These are phyloP conservation scores for Clarireedia monteithiana DNA, from an alignment of 2,329 filamentous ascomycete species.

Conservation along the genomic window DNA sequence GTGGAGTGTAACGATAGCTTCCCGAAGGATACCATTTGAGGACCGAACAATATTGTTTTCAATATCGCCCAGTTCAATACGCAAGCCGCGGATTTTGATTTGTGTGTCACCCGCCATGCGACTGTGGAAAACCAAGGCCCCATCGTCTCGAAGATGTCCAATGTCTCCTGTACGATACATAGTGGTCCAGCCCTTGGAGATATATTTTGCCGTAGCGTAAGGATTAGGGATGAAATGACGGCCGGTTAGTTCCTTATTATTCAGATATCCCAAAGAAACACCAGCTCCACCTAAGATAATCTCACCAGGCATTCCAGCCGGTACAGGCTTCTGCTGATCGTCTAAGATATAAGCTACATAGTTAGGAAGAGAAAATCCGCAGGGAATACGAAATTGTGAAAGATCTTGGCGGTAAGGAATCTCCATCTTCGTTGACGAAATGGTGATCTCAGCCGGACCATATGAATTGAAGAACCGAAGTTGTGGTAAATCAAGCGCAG, in stretches of 20 bases:
- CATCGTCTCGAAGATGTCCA: constrained; percentile 24
- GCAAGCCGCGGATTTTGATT: constrained; percentile 32
- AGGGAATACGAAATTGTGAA: constrained; percentile 7
- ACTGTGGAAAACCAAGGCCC: constrained; percentile 26
- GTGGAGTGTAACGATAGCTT: constrained; percentile 24
- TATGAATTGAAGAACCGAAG: constrained; percentile 16
- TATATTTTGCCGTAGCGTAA: constrained; percentile 2
- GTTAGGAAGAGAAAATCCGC: constrained; percentile 11
- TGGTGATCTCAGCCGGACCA: constrained; percentile 18
- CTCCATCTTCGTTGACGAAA: constrained; percentile 13
- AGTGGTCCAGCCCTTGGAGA: constrained; percentile 6
- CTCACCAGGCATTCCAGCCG: constrained; percentile 36
- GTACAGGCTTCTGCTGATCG: constrained; percentile 29
- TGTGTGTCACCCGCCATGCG: constrained; percentile 31
- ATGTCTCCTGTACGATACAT: constrained; percentile 29
- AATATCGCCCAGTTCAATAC: constrained; percentile 38
- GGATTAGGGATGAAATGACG: constrained; percentile 9
- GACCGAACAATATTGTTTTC: constrained; percentile 26
- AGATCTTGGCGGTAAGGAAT: constrained; percentile 9
- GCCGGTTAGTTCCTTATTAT: constrained; percentile 16
- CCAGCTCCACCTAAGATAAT: constrained; percentile 34
- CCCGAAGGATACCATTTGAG: constrained; percentile 18
- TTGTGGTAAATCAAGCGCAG: constrained; percentile 11
- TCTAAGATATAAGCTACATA: constrained; percentile 34
- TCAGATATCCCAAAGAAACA: constrained; percentile 31